Percentiles rank a stretch among this genome's conserved stretches.
phyloP scores from a whole-genome alignment of 2,329 filamentous ascomycete genomes.

The Pseudophaeomoniella oleicola region DNA sequence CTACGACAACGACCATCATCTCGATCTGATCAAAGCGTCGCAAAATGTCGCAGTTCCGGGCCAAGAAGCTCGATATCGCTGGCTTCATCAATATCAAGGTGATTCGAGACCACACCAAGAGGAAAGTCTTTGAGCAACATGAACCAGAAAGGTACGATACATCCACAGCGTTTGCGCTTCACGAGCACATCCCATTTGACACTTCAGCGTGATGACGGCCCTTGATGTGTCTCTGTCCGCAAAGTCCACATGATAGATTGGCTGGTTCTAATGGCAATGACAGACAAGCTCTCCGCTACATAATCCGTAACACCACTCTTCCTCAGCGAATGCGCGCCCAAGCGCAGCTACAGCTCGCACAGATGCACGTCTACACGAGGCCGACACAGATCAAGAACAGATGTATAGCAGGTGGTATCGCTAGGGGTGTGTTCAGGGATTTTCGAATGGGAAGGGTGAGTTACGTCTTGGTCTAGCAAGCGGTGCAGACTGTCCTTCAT shows the following conservation, averaged over 20 bases:
- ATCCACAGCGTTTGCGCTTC: background rate
- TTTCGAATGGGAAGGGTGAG: slow-evolving; percentile 85
- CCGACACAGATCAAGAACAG: slow-evolving; percentile 88
- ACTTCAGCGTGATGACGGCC: no score
- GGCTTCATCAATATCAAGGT: slow-evolving; percentile 75
- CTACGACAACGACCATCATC: no score
- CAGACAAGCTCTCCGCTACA: slow-evolving; percentile 85
- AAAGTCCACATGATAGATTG: no score
- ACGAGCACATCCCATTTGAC: background rate
- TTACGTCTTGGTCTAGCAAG: no score
- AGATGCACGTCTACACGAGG: slow-evolving; percentile 94
- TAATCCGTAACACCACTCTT: slow-evolving; percentile 83
- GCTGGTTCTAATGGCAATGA: slow-evolving; percentile 4
- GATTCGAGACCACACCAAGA: slow-evolving; percentile 92
- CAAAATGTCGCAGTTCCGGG: slow-evolving; percentile 70
- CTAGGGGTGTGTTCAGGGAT: slow-evolving; percentile 76
- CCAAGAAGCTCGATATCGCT: slow-evolving; percentile 79
- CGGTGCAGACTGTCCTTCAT: background rate
- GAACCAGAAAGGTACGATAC: slow-evolving; percentile 68
- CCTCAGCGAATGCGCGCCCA: slow-evolving; percentile 70
- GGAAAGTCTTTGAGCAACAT: slow-evolving; percentile 73
- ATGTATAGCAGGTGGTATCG: slow-evolving; percentile 83
- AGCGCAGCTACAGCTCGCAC: slow-evolving; percentile 79
- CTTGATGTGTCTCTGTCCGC: background rate
- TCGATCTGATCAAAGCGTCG: no score